phyloP scores from a whole-genome alignment of 1,284 basidiomycete genomes.

The Trichosporon sp. region DNA sequence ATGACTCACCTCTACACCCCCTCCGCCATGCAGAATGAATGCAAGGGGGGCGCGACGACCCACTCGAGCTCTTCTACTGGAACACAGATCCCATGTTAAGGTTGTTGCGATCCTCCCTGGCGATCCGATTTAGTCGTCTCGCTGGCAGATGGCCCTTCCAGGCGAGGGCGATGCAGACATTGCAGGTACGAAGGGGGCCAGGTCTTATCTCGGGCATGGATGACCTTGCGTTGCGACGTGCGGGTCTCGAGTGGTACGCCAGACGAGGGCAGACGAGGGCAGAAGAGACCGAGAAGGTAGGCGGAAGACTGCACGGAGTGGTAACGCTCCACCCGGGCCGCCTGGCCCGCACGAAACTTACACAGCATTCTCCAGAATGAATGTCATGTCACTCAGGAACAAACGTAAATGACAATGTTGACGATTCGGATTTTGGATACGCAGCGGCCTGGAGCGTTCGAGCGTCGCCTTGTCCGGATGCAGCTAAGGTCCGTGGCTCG shows the following conservation, averaged over 20 bases:
- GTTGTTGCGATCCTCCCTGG: background rate
- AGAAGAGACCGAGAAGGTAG: background rate
- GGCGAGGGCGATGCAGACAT: background rate
- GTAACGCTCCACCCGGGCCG: slow-evolving; percentile 14
- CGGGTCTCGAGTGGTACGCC: background rate
- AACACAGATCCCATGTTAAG: background rate
- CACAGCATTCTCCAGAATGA: slow-evolving; percentile 16
- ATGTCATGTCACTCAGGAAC: slow-evolving; percentile 17
- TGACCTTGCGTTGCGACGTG: background rate
- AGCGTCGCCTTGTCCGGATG: background rate
- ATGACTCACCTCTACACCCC: too few relatives aligned
- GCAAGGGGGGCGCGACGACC: background rate
- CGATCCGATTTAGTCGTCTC: background rate
- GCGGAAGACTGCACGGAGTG: background rate
- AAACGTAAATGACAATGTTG: slow-evolving; percentile 15
- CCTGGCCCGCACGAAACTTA: background rate
- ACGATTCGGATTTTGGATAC: background rate
- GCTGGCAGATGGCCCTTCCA: background rate
- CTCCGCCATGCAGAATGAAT: background rate
- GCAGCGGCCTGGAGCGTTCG: background rate
- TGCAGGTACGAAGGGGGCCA: background rate
- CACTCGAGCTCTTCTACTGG: background rate
- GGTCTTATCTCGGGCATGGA: slow-evolving; percentile 6
- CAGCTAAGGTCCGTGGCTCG: background rate
- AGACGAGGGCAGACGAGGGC: background rate